Conservation (phyloP, 2,329 filamentous ascomycete species). For the Colletotrichum truncatum region DNA sequence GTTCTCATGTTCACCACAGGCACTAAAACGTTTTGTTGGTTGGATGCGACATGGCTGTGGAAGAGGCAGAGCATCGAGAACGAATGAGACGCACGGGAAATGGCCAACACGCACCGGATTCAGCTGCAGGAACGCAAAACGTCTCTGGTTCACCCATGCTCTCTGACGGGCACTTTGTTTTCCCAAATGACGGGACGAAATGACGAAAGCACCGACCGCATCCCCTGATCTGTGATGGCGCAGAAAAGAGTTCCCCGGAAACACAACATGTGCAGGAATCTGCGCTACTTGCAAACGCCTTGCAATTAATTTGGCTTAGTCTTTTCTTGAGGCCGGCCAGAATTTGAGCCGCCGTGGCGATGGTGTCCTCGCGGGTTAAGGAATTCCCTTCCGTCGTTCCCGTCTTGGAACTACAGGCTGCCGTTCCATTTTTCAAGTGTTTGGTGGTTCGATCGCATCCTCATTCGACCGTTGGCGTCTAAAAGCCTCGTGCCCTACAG, state of each 20-base stretch:
- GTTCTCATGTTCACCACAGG: neutral
- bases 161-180: neutral
- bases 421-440: neutral
- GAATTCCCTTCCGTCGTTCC: neutral
- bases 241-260: constrained; percentile 8
- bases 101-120: neutral
- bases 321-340: neutral
- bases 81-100: neutral
- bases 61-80: neutral
- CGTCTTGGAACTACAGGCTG: neutral
- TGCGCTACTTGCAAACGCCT: neutral
- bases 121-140: neutral
- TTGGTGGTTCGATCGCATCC: neutral
- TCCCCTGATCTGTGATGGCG: neutral
- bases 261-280: neutral
- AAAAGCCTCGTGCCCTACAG: neutral
- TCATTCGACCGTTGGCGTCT: neutral
- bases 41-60: neutral
- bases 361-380: neutral
- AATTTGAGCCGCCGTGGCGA: neutral
- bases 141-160: neutral
- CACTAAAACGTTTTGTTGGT: neutral
- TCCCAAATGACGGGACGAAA: constrained; percentile 2
- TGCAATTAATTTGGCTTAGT: neutral
- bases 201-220: neutral